Evolutionary conservation across 176 grass and related monocot genomes (phyloP), one percentile per base, ranked within the genome.

Genomic region (Thinopyrum elongatum): DNA sequence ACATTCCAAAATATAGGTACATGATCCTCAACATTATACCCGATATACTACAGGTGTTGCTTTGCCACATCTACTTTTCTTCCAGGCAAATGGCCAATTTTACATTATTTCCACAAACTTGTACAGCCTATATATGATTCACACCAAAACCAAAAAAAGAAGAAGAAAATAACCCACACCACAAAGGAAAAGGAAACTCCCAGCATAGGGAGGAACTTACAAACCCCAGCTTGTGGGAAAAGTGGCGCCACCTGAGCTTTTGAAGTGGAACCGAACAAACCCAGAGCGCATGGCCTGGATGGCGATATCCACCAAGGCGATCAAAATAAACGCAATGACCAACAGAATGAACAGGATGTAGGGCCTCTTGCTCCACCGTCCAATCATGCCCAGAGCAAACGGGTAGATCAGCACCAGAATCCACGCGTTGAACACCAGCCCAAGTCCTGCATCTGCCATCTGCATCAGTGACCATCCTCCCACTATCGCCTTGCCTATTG

Each of bases 181-280:
- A 57, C 17, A 57, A 57, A 21, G 17, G 17, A 19, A 57, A 57
- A 57, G 51, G 1, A 84, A 85, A 57, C 31, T 41, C 47, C 71
- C 41, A 74, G 29, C 67, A 73, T 64, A 2, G 14, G 29, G 4
- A 65, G 70, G 63, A 36, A 31, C 38, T 7, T 33, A 67, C 65
- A 89, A 57, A 0, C 83, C 83, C 88, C 88, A 90, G 78, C 88
- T 90, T 70, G 88, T 89, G 42, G 82, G 88, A 51, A 89, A 89
- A 30, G 11, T 86, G 64, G 83, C 88, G 26, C 88, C 83, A 51
- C 88, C 83, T 15, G 83, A 90, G 15, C 75, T 19, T 63, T 41
- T 77, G 30, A 82, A 90, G 72, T 86, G 83, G 71, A 90, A 63
- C 62, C 29, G 29, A 70, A 90, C 16, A 21, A 35, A 51, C 36